Conservation (phyloP, 1,284 basidiomycete genomes). For the Apiotrichum montevideense region DNA sequence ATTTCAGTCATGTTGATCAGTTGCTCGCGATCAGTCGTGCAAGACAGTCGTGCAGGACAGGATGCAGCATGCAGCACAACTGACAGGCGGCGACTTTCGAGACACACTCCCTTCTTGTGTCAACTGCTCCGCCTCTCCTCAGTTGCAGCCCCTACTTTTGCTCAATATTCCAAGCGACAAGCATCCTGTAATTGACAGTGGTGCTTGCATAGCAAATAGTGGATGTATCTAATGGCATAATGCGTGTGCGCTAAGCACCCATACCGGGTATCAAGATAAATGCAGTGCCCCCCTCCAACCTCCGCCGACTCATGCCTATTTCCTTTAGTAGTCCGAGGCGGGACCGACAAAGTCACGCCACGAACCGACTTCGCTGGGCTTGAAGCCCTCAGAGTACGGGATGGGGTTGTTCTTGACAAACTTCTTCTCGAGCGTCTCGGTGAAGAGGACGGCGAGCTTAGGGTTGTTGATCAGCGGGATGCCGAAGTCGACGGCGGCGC, state of each 20-base stretch:
- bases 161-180: too few species aligned
- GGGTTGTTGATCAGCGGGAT: constrained; percentile 80
- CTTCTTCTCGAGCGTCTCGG: constrained; percentile 82
- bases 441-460: constrained; percentile 80
- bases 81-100: too few species aligned
- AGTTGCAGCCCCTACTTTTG: too few species aligned
- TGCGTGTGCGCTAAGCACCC: background rate
- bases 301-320: background rate
- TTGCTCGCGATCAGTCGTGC: too few species aligned
- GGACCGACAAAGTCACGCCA: constrained; percentile 79
- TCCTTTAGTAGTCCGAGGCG: constrained; percentile 22
- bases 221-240: constrained; percentile 9
- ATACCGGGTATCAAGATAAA: constrained; percentile 10
- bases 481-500: constrained; percentile 89
- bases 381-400: constrained; percentile 78
- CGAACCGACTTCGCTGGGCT: constrained; percentile 88
- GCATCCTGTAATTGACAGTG: background rate
- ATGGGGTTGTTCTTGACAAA: constrained; percentile 75
- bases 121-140: background rate
- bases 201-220: constrained; percentile 11
- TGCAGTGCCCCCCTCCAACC: background rate
- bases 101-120: too few species aligned
- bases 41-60: too few species aligned
- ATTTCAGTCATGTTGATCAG: too few species aligned
- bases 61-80: too few species aligned